phyloP scores from a whole-genome alignment of 1,284 basidiomycete genomes.

The Ustilago cynodontis region DNA sequence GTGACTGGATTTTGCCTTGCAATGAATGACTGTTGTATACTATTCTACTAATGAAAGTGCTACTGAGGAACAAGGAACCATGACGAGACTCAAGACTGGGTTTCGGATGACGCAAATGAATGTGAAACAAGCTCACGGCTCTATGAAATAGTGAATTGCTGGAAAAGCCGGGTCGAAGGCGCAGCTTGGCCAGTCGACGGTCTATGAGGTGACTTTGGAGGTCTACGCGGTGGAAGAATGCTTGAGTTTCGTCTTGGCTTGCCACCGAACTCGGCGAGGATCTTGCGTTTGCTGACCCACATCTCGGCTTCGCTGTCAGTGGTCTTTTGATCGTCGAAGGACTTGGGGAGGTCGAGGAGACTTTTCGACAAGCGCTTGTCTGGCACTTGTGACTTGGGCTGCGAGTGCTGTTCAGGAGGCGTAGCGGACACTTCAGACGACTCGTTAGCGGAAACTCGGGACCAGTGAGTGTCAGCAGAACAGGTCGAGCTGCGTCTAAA shows the following conservation, averaged over 20 bases:
- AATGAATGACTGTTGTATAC: conserved; percentile 5
- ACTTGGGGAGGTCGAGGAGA: not conserved
- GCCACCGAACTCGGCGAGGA: not conserved
- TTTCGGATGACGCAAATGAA: not conserved
- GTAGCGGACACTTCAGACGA: not conserved
- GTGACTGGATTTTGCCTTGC: not conserved
- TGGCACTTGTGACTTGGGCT: not conserved
- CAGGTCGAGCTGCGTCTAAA: conserved; percentile 21
- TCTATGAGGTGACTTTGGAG: conserved; percentile 29
- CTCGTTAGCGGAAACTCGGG: conserved; percentile 14
- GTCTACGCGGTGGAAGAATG: conserved; percentile 11
- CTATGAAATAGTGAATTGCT: conserved; percentile 10
- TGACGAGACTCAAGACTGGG: not conserved
- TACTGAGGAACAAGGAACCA: not conserved
- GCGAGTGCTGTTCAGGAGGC: not conserved
- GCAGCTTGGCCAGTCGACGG: conserved; percentile 12
- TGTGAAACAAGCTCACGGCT: not conserved
- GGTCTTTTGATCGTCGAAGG: not conserved
- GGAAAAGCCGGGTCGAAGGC: not conserved
- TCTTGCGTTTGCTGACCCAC: conserved; percentile 23
- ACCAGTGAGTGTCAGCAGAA: conserved; percentile 26
- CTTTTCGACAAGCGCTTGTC: not conserved
- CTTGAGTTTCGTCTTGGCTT: conserved; percentile 9
- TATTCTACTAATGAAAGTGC: no score
- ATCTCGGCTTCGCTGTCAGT: conserved; percentile 35